Evolutionary conservation across 2,329 filamentous ascomycete species (phyloP), one percentile per base, ranked within the genome.

Genomic region (Bretziella fagacearum): DNA sequence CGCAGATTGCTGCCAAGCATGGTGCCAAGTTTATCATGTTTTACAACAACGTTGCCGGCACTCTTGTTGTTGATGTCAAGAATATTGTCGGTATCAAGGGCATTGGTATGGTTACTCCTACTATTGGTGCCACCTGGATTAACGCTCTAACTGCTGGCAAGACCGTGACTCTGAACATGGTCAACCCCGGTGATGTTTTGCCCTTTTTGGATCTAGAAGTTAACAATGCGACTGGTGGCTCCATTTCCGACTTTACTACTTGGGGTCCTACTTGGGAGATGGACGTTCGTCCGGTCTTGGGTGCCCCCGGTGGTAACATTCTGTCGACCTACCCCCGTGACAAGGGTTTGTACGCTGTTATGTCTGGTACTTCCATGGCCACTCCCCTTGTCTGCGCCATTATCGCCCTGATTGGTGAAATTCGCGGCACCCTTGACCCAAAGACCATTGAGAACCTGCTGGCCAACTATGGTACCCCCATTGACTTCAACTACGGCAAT

Each of bases 241-340:
- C 65, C 39, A 56, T 70, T 27, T 74, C 68, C 54, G 59, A 58
- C 4, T 77, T 63, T 56, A 73, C 69, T 35, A 70, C 67, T 4
- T 79, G 74, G 74, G 74, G 74, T 6, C 75, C 75, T 2, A 74
- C 68, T 2, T 77, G 66, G 57, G 73, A 79, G 54, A 62, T 73
- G 52, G 66, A 70, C 39, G 58, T 71, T 41, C 74, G 74, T 57
- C 73, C 73, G 0, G 66, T 75, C 53, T 58, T 75, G 35, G 68
- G 66, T n/a, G 63, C 70, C 1, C 69, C 72, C 2, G 73, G 74
- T 29, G 71, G 71, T 41, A 64, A 65, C 44, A 76, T 79, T 39
- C 58, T 79, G 22, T 75, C 73, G 7, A 77, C 73, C 0, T 78
- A 64, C 52, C 73, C 49, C 30, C 42, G 39, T 37, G 42, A 36